These are phyloP conservation scores for Lasiosphaeriaceae sp. DNA, from an alignment of 495 filamentous ascomycete species.

Conservation along the genomic window DNA sequence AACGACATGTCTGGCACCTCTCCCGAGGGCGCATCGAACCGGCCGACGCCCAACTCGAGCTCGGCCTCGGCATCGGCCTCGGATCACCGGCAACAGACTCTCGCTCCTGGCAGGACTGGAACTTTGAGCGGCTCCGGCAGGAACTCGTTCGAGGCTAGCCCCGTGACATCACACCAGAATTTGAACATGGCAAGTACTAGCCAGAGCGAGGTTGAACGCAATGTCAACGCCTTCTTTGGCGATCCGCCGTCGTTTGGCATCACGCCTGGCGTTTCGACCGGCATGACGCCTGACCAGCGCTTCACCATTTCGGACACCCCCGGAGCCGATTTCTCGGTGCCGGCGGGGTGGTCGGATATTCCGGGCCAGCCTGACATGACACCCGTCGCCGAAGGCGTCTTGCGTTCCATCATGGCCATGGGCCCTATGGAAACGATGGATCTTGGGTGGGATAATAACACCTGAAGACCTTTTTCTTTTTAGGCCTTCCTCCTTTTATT, in stretches of 20 bases:
- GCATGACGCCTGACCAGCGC: constrained; percentile 30
- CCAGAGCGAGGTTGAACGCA: constrained; percentile 27
- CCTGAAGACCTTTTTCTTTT: constrained; percentile 3
- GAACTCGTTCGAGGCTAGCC: constrained; percentile 45
- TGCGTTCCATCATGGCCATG: constrained; percentile 47
- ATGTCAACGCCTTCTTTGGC: constrained; percentile 31
- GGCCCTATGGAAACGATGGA: constrained; percentile 43
- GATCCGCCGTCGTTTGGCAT: constrained; percentile 28
- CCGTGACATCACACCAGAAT: constrained; percentile 35
- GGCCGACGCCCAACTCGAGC: constrained; percentile 52
- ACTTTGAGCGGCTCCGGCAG: constrained; percentile 27
- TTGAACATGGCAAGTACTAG: constrained; percentile 21
- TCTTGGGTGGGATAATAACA: constrained; percentile 25
- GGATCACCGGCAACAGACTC: constrained; percentile 29
- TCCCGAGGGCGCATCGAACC: constrained; percentile 38
- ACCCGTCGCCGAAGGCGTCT: constrained; percentile 45
- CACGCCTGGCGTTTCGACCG: constrained; percentile 16
- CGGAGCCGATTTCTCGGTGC: constrained; percentile 31
- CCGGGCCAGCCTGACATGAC: constrained; percentile 41
- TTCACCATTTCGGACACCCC: constrained; percentile 6
- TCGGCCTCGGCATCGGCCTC: constrained; percentile 43
- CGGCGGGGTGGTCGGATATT: constrained; percentile 35
- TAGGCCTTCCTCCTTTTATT: neutral
- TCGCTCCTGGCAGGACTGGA: constrained; percentile 16
- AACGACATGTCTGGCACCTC: constrained; percentile 39